Evolutionary conservation across 148 eudicot genomes (phyloP), one percentile per base, ranked within the genome.

Genomic region (Heliosperma pusillum): DNA sequence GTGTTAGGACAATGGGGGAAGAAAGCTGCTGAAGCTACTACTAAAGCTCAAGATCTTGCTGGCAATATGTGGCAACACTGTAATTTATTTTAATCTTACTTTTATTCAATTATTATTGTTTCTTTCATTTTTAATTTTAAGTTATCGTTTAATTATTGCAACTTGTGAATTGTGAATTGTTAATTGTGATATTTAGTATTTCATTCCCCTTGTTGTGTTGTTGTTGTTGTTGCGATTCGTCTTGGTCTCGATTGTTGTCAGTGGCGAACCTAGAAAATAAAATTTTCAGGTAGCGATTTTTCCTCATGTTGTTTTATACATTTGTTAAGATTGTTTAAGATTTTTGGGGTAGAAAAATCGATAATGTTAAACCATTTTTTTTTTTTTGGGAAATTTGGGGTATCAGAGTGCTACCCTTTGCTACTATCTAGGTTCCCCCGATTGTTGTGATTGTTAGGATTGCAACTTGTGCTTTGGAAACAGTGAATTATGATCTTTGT

Each of bases 51-150:
- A 77, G 91, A 85, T 83, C 87, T 91, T 76, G 95, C 98, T 79
- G 97, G 96, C 61, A 83, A 91, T 76, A 85, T 90, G 88, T 94
- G 97, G 98, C 98, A 94, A 82, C 97, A 94, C 81, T 82, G 98
- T 94, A 72, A 20, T 71, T 71, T 11, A 1, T 17, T 56, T 56
- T 33, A 4, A 19, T 11, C 1, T 21, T 22, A 7, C 15, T 12
- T 66, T 55, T 20, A 21, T 55, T 68, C 10, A 20, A n/a, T 24
- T 62, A 19, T 44, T 27, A 20, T 21, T 58, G 3, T 7, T 55
- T 58, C 4, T 3, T 3, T 19, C 1, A 1, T 50, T 0, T 50
- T 52, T 6, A 15, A 25, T 50, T 36, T 70, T 0, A 3, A 16
- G 10, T 16, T 50, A 7, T 26, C 26, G 58, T 70, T 44, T 4